Conservation (phyloP, 768 basidiomycete genomes). For the Hericium coralloides region DNA sequence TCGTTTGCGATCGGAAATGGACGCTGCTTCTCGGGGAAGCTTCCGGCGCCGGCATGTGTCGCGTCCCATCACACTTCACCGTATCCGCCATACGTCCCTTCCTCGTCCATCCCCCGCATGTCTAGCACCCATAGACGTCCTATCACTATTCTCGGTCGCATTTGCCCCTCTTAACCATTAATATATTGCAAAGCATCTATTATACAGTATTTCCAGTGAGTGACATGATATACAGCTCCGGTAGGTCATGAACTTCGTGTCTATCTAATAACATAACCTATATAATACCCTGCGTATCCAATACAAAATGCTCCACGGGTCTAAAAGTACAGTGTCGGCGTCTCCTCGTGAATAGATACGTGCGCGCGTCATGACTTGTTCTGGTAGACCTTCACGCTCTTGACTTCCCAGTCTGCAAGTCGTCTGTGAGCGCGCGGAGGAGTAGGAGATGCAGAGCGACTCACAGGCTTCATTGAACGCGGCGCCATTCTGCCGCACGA, state of each 20-base stretch:
- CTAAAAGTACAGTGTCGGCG: not conserved
- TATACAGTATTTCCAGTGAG: too few relatives aligned
- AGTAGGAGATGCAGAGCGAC: constrained; percentile 23
- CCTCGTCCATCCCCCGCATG: not conserved
- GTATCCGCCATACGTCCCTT: not conserved
- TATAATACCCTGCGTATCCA: not conserved
- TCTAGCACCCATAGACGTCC: not conserved
- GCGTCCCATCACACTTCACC: too few relatives aligned
- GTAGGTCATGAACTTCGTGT: too few relatives aligned
- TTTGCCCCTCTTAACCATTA: not conserved
- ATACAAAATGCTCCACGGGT: not conserved
- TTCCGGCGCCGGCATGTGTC: too few relatives aligned
- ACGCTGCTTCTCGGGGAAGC: too few relatives aligned
- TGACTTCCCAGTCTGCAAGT: constrained; percentile 71
- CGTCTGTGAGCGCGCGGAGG: not conserved
- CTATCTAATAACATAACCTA: not conserved
- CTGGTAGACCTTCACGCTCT: constrained; percentile 68
- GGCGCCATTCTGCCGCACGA: constrained; percentile 62
- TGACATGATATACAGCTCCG: too few relatives aligned
- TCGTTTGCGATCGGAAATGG: too few relatives aligned
- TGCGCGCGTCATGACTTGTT: constrained; percentile 1
- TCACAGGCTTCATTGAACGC: constrained; percentile 71
- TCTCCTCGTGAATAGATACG: not conserved
- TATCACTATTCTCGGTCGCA: not conserved
- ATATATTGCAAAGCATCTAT: not conserved